phyloP scores from a whole-genome alignment of 768 basidiomycete species.

The Auricularia heimuer region DNA sequence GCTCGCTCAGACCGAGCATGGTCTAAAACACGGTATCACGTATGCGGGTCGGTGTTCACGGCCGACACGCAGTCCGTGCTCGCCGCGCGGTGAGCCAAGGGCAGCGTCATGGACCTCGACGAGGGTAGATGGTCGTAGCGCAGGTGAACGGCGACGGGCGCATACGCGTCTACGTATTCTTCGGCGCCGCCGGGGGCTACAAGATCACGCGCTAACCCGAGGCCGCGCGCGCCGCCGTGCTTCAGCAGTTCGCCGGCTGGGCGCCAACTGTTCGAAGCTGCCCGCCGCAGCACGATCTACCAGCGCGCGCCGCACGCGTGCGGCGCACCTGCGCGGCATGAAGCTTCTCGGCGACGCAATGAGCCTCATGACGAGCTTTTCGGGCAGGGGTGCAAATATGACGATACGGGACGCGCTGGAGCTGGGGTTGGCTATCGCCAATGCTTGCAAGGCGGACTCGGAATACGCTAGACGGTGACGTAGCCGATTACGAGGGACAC shows the following conservation, averaged over 20 bases:
- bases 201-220: not conserved
- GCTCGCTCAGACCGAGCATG: slow-evolving; percentile 14
- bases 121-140: slow-evolving; percentile 18
- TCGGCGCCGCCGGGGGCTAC: not conserved
- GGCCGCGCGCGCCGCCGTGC: not conserved
- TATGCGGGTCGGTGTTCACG: slow-evolving; percentile 11
- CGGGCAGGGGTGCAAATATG: slow-evolving; percentile 28
- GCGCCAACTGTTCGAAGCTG: not conserved
- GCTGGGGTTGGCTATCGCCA: slow-evolving; percentile 7
- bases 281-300: not conserved
- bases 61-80: slow-evolving; percentile 16
- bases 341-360: slow-evolving; percentile 28
- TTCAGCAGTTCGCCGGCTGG: not conserved
- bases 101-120: slow-evolving; percentile 19
- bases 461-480: not conserved
- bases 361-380: slow-evolving; percentile 28
- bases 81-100: slow-evolving; percentile 19
- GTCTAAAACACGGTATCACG: slow-evolving; percentile 22
- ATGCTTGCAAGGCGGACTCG: not conserved
- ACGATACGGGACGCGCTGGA: slow-evolving; percentile 21
- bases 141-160: slow-evolving; percentile 24
- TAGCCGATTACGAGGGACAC: not conserved
- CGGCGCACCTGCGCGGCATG: slow-evolving; percentile 5
- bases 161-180: slow-evolving; percentile 16
- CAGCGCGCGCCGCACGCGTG: slow-evolving; percentile 4